Base-by-base conservation (phyloP, 768 basidiomycete species). In the Boletellus emodensis region DNA sequence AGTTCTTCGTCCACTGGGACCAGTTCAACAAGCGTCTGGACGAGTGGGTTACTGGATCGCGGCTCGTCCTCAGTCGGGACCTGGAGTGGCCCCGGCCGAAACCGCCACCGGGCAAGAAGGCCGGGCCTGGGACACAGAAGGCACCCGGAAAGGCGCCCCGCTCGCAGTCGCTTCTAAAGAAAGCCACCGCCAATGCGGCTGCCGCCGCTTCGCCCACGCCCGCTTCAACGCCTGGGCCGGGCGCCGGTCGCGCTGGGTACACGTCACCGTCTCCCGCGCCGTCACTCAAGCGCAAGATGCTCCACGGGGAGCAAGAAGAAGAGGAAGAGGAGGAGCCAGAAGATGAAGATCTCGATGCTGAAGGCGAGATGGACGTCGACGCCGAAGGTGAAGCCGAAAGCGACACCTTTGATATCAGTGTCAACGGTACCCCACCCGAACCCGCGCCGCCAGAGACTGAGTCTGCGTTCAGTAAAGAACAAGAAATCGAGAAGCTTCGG, bases 11-110 rank as follows among this genome's bases (percentile, higher is more conserved):
- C 17, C 96, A 99, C 64, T 99, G 95, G 86, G 93, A 97, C 60
- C 84, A 91, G 57, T 98, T 97, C 79, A 99, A 99, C 76, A 99
- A 99, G 69, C 94, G 96, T 55, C 76, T 98, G 36, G 96, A 99
- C 65, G 96, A 96, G 48, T 99, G 96, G 96, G 87, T 99, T 20
- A 73, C 87, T 13, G 91, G 90, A 14, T 86, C 89, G 1, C 83
- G 95, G 36, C 79, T 99, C 49, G 80, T 98, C 37, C 75, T 94
- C 40, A 78, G 73, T 52, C 79, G 86, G 56, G 94, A 96, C 63
- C 79, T 99, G 56, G 94, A 98, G 69, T 95, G 91, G 93, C 95
- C 96, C 3, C 89, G 90, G 52, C 94, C 95, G 1, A 93, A 92
- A 62, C 71, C 76, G 15, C 72, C 76, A 2, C 75, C 78, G 6